phyloP scores from a whole-genome alignment of 139 green algal genomes.

The Tetratostichococcus sp. region DNA sequence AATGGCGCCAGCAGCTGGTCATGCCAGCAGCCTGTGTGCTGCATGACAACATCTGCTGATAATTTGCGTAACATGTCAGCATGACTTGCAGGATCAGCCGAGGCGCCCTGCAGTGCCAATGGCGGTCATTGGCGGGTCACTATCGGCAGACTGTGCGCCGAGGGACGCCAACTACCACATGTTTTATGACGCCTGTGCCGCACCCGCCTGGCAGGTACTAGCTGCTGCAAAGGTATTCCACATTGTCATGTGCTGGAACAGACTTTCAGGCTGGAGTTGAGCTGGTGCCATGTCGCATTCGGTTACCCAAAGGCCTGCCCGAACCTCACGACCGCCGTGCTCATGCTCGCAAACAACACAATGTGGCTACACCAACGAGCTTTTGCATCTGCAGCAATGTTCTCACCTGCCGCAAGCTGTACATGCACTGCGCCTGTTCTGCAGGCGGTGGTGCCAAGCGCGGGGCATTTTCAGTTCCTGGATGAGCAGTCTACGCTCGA shows the following conservation, averaged over 20 bases:
- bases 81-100: background rate
- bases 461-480: constrained; percentile 78
- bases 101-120: constrained; percentile 39
- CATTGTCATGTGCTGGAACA: background rate
- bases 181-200: constrained; percentile 56
- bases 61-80: too few relatives aligned
- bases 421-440: background rate
- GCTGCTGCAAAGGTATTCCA: background rate
- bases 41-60: too few relatives aligned
- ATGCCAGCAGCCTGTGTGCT: too few relatives aligned
- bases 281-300: constrained; percentile 3
- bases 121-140: constrained; percentile 54
- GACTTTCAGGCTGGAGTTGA: background rate
- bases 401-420: background rate
- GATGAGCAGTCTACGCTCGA: constrained; percentile 43
- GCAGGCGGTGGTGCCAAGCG: constrained; percentile 25
- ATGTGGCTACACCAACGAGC: too few relatives aligned
- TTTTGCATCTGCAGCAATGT: background rate
- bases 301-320: too few relatives aligned
- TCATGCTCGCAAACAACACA: too few relatives aligned
- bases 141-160: constrained; percentile 69
- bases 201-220: constrained; percentile 46
- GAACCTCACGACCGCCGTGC: too few relatives aligned
- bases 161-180: constrained; percentile 48
- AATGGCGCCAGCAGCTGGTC: too few relatives aligned